Evolutionary conservation across 345 rosid species (phyloP).

Genomic region (Bretschneidera sinensis): DNA sequence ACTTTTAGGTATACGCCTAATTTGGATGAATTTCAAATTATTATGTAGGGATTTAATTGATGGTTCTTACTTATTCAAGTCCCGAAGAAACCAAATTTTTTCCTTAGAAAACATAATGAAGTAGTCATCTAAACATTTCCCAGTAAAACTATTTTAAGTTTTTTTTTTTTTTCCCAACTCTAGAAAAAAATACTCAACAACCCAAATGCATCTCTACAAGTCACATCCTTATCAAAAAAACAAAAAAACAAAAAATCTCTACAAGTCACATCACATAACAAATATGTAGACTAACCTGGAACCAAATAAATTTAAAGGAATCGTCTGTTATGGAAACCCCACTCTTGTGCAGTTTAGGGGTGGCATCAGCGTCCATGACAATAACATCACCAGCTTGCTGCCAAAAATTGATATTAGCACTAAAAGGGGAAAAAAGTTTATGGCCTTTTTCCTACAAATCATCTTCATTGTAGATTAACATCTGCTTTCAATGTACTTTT

Average conservation of each 20-base stretch:
- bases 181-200: too few relatives aligned
- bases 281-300: constrained; percentile 17
- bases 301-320: constrained; percentile 75
- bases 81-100: too few relatives aligned
- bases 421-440: not conserved
- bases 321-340: constrained; percentile 71
- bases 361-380: constrained; percentile 92
- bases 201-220: not conserved
- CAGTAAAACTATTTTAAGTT: too few relatives aligned
- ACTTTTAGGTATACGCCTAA: too few relatives aligned
- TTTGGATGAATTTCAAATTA: too few relatives aligned
- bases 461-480: too few relatives aligned
- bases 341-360: constrained; percentile 66
- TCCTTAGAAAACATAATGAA: too few relatives aligned
- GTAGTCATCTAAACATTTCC: too few relatives aligned
- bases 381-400: constrained; percentile 92
- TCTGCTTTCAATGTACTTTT: not conserved
- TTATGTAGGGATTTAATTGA: too few relatives aligned
- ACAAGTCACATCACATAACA: too few relatives aligned
- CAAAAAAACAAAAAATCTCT: too few relatives aligned
- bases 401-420: constrained; percentile 13
- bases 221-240: not conserved
- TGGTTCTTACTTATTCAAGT: not conserved
- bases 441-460: not conserved
- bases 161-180: too few relatives aligned